Base-by-base conservation (phyloP, 305 asterid species). In the Rubia tinctorum region DNA sequence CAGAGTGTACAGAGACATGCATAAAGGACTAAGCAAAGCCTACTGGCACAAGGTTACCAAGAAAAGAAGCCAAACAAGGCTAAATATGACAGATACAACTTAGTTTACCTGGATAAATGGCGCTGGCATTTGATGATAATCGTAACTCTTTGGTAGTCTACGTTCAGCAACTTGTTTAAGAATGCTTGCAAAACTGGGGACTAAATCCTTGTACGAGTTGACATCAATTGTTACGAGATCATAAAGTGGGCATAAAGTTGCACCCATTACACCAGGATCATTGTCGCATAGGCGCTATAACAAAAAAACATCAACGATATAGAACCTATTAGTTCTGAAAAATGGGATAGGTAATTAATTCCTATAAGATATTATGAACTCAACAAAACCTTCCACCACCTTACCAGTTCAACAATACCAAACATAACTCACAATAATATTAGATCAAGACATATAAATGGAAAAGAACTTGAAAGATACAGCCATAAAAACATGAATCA, bases 251-350 rank as follows among this genome's bases (percentile, higher is more conserved):
- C 93, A 95, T 76, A 95, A 96, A 20, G 97, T 80, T 30, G 98
- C 98, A 59, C 97, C 97, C 99, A 95, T 92, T 71, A 95, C 99
- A 78, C 98, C 99, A 62, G 99, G 99, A 86, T 95, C 98, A 82
- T 89, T 95, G 69, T 95, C 99, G 61, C 90, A 89, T 67, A 95
- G 97, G 84, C 84, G 89, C 99, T 95, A 96, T 76, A 88, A 23
- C 59, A n/a, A n/a, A n/a, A 72, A 40, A 67, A 60, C 71, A 74
- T 72, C n/a, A 71, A 63, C 62, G 72, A 60, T 51, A 77, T 66
- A 43, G 15, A 66, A 69, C 43, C 6, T 30, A 76, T 75, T 34
- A 69, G 74, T 69, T 77, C 71, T 67, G 6, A 15, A 43, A 25
- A 74, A 64, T 22, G 14, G 6, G 37, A 3, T 11, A 13, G 25